phyloP scores from a whole-genome alignment of 257 asterid species.

The Ligustrum vulgare region DNA sequence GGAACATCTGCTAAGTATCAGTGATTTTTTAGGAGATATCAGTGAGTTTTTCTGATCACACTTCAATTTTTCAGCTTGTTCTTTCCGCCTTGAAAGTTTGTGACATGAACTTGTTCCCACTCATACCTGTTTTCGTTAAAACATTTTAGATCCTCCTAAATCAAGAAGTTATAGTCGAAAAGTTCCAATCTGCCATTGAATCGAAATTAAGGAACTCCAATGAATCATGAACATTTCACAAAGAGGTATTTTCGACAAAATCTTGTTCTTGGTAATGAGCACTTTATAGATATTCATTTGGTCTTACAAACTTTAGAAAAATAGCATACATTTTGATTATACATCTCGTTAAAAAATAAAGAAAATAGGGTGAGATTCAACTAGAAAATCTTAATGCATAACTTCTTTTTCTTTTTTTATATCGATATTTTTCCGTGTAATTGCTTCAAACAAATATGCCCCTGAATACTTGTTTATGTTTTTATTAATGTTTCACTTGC shows the following conservation, averaged over 20 bases:
- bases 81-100: too few species aligned
- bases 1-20: too few species aligned
- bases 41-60: too few species aligned
- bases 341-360: not conserved
- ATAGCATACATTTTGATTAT: not conserved
- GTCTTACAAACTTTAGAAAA: not conserved
- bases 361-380: not conserved
- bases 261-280: slow-evolving; percentile 8
- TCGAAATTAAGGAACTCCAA: slow-evolving; percentile 80
- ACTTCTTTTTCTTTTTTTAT: not conserved
- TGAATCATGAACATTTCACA: slow-evolving; percentile 80
- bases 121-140: too few species aligned
- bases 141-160: slow-evolving; percentile 59
- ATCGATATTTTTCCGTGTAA: not conserved
- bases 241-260: slow-evolving; percentile 63
- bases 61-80: too few species aligned
- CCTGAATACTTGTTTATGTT: not conserved
- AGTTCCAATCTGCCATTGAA: slow-evolving; percentile 77
- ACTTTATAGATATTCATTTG: not conserved
- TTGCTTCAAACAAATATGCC: not conserved
- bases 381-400: not conserved
- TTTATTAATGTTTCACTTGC: not conserved
- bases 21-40: too few species aligned
- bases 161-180: slow-evolving; percentile 83
- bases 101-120: too few species aligned